phyloP scores from a whole-genome alignment of 2,329 filamentous ascomycete genomes.

The Cytospora piceae region DNA sequence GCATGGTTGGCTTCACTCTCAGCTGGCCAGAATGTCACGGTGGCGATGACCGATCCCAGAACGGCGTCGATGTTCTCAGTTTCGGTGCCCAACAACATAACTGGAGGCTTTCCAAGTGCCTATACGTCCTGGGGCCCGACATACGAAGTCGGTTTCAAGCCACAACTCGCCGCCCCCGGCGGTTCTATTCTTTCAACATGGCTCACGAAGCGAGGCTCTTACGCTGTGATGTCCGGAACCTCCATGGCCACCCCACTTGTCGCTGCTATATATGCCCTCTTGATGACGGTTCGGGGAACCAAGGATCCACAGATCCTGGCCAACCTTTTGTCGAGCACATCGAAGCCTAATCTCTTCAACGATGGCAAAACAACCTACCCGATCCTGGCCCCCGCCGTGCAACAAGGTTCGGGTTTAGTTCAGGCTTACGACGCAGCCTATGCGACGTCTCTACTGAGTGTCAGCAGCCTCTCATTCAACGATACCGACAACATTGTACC shows the following conservation, averaged over 20 bases:
- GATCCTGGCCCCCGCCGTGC: conserved; percentile 57
- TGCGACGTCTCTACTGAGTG: conserved; percentile 55
- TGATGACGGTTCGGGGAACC: conserved; percentile 56
- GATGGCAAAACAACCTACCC: conserved; percentile 43
- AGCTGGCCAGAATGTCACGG: conserved; percentile 47
- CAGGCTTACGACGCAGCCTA: conserved; percentile 63
- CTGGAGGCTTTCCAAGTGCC: conserved; percentile 49
- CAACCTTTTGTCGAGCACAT: conserved; percentile 53
- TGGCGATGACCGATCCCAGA: conserved; percentile 49
- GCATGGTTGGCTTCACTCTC: conserved; percentile 49
- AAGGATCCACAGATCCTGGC: conserved; percentile 54
- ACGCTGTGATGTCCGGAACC: conserved; percentile 56
- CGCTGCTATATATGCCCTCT: conserved; percentile 57
- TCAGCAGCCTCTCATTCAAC: conserved; percentile 65
- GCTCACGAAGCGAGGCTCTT: conserved; percentile 45
- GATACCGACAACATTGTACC: conserved; percentile 61
- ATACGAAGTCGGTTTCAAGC: conserved; percentile 52
- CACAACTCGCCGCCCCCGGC: conserved; percentile 52
- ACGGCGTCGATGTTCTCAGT: conserved; percentile 43
- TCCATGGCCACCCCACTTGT: conserved; percentile 58
- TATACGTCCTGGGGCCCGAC: conserved; percentile 52
- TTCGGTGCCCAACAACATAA: conserved; percentile 44
- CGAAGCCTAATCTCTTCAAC: conserved; percentile 55
- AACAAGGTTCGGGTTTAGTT: conserved; percentile 64
- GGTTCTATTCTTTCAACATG: conserved; percentile 57